These are phyloP conservation scores for Fusarium anthophilum DNA, from an alignment of 2,329 filamentous ascomycete genomes.

Conservation along the genomic window DNA sequence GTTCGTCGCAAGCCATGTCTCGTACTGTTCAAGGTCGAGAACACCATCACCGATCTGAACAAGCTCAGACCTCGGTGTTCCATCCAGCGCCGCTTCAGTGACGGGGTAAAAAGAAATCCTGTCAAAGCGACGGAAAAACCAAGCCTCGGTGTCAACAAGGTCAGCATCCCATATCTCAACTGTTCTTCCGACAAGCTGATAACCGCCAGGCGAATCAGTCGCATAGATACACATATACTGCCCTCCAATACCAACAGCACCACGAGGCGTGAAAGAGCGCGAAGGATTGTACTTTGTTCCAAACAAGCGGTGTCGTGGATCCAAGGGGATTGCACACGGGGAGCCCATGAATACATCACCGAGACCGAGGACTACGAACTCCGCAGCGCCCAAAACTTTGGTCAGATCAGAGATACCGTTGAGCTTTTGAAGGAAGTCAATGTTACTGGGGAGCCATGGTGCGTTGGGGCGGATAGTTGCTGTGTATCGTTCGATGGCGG, in stretches of 20 bases:
- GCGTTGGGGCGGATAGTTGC: conserved; percentile 69
- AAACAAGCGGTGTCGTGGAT: conserved; percentile 48
- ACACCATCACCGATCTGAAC: conserved; percentile 40
- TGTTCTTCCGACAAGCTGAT: conserved; percentile 51
- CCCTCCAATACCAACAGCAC: conserved; percentile 49
- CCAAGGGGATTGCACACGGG: conserved; percentile 49
- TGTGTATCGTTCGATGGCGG: conserved; percentile 68
- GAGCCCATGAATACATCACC: conserved; percentile 53
- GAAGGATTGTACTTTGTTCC: conserved; percentile 53
- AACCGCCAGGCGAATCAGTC: conserved; percentile 50
- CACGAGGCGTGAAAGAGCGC: conserved; percentile 49
- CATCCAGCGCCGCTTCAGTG: conserved; percentile 43
- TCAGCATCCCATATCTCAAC: conserved; percentile 47
- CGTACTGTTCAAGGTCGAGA: conserved; percentile 46
- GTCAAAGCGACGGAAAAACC: conserved; percentile 47
- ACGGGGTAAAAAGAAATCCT: conserved; percentile 47
- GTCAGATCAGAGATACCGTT: conserved; percentile 47
- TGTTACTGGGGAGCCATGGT: conserved; percentile 69
- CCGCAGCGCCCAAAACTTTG: conserved; percentile 43
- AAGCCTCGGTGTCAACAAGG: conserved; percentile 26
- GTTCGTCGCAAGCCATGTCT: conserved; percentile 45
- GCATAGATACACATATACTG: conserved; percentile 54
- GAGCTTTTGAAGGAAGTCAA: conserved; percentile 59
- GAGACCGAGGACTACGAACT: conserved; percentile 50
- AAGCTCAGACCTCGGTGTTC: conserved; percentile 35